Evolutionary conservation across 768 basidiomycete genomes (phyloP).

Genomic region (Tulasnella sp.): DNA sequence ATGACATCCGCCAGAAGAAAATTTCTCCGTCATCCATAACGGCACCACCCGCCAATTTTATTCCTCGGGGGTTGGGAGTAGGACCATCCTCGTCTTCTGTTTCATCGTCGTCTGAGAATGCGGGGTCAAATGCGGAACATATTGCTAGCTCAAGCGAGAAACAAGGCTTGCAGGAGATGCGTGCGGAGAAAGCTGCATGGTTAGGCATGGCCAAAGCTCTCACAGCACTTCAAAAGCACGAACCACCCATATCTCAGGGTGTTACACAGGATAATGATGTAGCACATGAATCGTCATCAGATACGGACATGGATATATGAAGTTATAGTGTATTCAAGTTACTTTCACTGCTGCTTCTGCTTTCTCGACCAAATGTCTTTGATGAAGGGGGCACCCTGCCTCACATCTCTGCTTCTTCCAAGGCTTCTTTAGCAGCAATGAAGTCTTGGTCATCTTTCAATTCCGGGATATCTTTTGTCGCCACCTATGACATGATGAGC

Average conservation of each 20-base stretch:
- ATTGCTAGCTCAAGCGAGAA: neutral
- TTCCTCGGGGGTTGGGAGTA: constrained; percentile 8
- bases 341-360: too few relatives aligned
- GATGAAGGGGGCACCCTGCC: too few relatives aligned
- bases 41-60: constrained; percentile 15
- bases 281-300: neutral
- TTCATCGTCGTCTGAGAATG: neutral
- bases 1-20: constrained; percentile 12
- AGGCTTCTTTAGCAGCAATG: constrained; percentile 6
- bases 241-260: too few relatives aligned
- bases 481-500: constrained; percentile 25
- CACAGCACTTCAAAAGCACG: neutral
- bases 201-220: constrained; percentile 13
- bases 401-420: constrained; percentile 20
- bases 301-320: too few relatives aligned
- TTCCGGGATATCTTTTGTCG: constrained; percentile 25
- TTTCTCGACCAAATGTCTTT: too few relatives aligned
- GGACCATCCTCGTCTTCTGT: neutral
- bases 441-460: constrained; percentile 6
- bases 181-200: constrained; percentile 17
- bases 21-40: constrained; percentile 16
- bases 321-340: too few relatives aligned
- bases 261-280: neutral
- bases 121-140: neutral
- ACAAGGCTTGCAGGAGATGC: constrained; percentile 16